phyloP scores from a whole-genome alignment of 2,329 filamentous ascomycete species.

The Stromatinia cepivora region DNA sequence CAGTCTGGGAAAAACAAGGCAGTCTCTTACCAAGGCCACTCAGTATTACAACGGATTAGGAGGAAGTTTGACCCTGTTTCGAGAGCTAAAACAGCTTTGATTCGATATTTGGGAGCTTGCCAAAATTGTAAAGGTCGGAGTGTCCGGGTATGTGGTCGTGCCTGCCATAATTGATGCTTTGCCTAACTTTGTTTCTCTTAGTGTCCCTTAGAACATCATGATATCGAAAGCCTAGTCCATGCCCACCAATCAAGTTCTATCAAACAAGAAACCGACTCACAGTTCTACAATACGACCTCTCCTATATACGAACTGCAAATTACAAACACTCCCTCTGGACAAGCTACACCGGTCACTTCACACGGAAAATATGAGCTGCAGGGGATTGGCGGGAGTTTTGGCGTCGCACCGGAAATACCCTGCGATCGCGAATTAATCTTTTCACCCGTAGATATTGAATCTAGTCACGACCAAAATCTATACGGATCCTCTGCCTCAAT shows the following conservation, averaged over 20 bases:
- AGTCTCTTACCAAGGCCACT: conserved; percentile 34
- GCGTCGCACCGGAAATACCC: not conserved
- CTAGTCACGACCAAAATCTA: conserved; percentile 15
- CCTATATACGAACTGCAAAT: conserved; percentile 25
- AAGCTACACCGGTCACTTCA: conserved; percentile 20
- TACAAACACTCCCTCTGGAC: conserved; percentile 23
- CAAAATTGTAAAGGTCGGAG: conserved; percentile 30
- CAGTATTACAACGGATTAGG: conserved; percentile 30
- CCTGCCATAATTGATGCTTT: conserved; percentile 23
- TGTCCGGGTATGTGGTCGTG: conserved; percentile 26
- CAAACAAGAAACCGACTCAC: conserved; percentile 2
- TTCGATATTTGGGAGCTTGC: conserved; percentile 37
- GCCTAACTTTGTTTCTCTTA: conserved; percentile 17
- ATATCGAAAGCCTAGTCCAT: conserved; percentile 34
- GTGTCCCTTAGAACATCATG: conserved; percentile 39
- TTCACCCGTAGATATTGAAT: conserved; percentile 25
- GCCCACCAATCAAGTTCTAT: conserved; percentile 20
- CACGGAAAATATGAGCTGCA: conserved; percentile 27
- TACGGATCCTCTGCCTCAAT: conserved; percentile 16
- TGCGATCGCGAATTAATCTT: conserved; percentile 1
- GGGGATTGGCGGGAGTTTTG: conserved; percentile 31
- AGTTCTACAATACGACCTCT: not conserved
- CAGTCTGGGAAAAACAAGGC: conserved; percentile 23
- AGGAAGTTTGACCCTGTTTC: conserved; percentile 29
- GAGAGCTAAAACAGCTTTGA: conserved; percentile 38